These are phyloP conservation scores for Westerdykella aurantiaca DNA, from an alignment of 2,329 filamentous ascomycete species.

Conservation along the genomic window DNA sequence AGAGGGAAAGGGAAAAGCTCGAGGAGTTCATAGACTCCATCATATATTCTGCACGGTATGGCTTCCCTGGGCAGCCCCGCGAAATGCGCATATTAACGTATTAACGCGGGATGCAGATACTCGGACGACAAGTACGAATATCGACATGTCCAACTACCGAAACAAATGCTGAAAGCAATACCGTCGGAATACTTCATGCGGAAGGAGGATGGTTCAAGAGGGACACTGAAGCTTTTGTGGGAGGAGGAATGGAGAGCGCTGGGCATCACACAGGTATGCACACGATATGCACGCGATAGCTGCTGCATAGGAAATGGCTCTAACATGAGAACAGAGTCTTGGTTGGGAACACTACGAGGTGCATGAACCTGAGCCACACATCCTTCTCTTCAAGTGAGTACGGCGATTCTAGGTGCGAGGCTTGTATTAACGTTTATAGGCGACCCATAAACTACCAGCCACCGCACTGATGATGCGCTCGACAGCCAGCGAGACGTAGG, in stretches of 20 bases:
- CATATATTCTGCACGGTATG: conserved; percentile 87
- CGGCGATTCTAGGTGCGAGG: neutral
- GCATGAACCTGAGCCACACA: conserved; percentile 96
- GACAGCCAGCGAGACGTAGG: no score
- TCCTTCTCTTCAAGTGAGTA: conserved; percentile 93
- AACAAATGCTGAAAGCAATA: conserved; percentile 96
- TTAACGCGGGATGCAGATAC: conserved; percentile 58
- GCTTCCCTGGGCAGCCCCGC: conserved; percentile 18
- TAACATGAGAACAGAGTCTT: conserved; percentile 61
- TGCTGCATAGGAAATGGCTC: neutral
- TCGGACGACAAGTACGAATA: conserved; percentile 92
- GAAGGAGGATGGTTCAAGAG: conserved; percentile 64
- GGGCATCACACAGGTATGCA: conserved; percentile 86
- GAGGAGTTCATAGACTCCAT: conserved; percentile 92
- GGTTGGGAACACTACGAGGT: conserved; percentile 99
- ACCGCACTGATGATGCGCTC: conserved; percentile 41
- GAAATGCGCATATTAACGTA: conserved; percentile 13
- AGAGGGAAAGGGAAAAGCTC: conserved; percentile 73
- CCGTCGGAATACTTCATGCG: conserved; percentile 82
- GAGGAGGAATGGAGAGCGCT: conserved; percentile 97
- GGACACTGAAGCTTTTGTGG: conserved; percentile 92
- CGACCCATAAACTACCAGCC: conserved; percentile 81
- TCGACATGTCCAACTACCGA: conserved; percentile 93
- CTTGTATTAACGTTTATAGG: conserved; percentile 42
- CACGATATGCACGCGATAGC: conserved; percentile 39